A percentile compares a stretch with the other conserved stretches of the same genome.
Evolutionary conservation across 225 moss, liverwort and hornwort species (phyloP).

Genomic region (Ulota crispa): DNA sequence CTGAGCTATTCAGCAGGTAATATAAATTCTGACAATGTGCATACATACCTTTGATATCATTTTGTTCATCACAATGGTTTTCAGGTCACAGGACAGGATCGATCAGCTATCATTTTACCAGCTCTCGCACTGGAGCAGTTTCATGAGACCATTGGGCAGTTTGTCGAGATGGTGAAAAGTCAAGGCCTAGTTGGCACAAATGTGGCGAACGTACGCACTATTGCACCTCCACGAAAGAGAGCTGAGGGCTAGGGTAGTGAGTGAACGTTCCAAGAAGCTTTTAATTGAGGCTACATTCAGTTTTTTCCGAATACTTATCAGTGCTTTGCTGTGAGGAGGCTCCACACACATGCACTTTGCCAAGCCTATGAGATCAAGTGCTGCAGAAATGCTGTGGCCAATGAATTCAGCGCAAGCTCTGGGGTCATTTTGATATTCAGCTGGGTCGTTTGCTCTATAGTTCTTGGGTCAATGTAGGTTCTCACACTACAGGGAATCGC

Average conservation of each 20-base stretch:
- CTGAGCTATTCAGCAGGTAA: background rate
- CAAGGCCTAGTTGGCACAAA: constrained; percentile 57
- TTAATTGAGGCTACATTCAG: constrained; percentile 39
- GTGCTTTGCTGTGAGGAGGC: constrained; percentile 74
- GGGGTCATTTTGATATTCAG: constrained; percentile 47
- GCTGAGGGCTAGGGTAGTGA: constrained; percentile 65
- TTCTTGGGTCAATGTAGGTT: constrained; percentile 41
- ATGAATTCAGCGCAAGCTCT: constrained; percentile 63
- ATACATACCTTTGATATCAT: constrained; percentile 9
- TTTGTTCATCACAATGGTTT: constrained; percentile 18
- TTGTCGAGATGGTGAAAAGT: constrained; percentile 79
- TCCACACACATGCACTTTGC: constrained; percentile 53
- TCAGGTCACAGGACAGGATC: constrained; percentile 67
- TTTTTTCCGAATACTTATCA: constrained; percentile 43
- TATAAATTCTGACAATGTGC: background rate
- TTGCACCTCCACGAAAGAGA: constrained; percentile 76
- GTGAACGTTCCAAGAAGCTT: constrained; percentile 37
- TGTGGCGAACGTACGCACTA: constrained; percentile 76
- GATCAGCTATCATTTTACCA: constrained; percentile 69
- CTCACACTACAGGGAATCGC: constrained; percentile 44
- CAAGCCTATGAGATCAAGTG: constrained; percentile 53
- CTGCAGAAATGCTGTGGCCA: constrained; percentile 70
- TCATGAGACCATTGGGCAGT: constrained; percentile 69
- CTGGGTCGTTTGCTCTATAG: constrained; percentile 49
- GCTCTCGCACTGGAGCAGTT: constrained; percentile 68